phyloP scores from a whole-genome alignment of 371 early-diverging fungal genomes.

The Mortierella sp. region DNA sequence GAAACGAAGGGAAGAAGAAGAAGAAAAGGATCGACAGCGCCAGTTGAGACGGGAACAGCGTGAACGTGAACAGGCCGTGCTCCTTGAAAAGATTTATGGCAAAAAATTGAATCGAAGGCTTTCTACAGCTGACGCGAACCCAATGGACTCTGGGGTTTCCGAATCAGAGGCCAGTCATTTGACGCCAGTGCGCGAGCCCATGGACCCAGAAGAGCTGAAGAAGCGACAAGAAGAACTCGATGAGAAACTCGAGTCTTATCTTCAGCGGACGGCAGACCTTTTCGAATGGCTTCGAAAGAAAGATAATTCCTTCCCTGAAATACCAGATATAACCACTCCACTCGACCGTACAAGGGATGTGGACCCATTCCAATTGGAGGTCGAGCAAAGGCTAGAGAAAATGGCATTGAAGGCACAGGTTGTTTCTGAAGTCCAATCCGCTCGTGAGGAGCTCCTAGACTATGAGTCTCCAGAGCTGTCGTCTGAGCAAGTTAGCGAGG shows the following conservation, averaged over 20 bases:
- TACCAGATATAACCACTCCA: conserved; percentile 32
- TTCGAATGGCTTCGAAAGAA: conserved; percentile 31
- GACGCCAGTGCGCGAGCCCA: conserved; percentile 2
- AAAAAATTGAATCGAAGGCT: neutral
- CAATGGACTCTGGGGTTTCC: neutral
- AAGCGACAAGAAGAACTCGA: conserved; percentile 37
- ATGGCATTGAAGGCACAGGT: conserved; percentile 16
- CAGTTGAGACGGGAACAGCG: conserved; percentile 46
- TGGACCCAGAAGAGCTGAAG: conserved; percentile 49
- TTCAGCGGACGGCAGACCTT: conserved; percentile 4
- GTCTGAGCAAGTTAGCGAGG: conserved; percentile 29
- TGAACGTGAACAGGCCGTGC: conserved; percentile 43
- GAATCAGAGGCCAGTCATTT: conserved; percentile 7
- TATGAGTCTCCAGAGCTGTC: conserved; percentile 46
- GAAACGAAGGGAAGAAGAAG: conserved; percentile 53
- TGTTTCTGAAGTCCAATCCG: conserved; percentile 21
- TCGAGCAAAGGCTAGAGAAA: conserved; percentile 24
- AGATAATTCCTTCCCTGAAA: conserved; percentile 33
- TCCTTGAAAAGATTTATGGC: conserved; percentile 19
- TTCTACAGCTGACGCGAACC: neutral
- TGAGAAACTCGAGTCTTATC: conserved; percentile 26
- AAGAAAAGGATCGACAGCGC: conserved; percentile 36
- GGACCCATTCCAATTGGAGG: conserved; percentile 31
- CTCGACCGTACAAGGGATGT: conserved; percentile 42
- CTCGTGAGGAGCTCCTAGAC: conserved; percentile 48